A percentile compares a stretch with the other conserved stretches of the same genome.
Conservation (phyloP, 2,329 filamentous ascomycete species). For the Apiospora saccharicola region DNA sequence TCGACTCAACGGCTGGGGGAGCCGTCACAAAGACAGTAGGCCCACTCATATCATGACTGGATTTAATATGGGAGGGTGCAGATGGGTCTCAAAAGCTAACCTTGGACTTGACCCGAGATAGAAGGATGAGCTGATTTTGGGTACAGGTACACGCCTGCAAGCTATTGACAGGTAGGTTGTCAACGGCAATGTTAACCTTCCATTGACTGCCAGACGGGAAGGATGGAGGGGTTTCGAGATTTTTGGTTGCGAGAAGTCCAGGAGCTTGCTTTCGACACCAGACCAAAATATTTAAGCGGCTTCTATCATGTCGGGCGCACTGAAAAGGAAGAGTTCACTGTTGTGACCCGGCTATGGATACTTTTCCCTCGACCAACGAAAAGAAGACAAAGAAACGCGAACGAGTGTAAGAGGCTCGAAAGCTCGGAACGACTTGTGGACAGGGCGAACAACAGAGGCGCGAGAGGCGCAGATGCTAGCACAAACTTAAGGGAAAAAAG, state of each 20-base stretch:
- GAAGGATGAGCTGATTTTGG: constrained; percentile 11
- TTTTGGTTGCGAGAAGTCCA: not conserved
- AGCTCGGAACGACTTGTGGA: constrained; percentile 21
- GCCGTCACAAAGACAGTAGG: constrained; percentile 48
- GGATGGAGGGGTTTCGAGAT: constrained; percentile 10
- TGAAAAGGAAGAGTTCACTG: not conserved
- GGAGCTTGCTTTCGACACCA: constrained; percentile 11
- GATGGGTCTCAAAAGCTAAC: constrained; percentile 18
- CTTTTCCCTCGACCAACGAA: not conserved
- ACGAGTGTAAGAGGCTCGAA: constrained; percentile 21
- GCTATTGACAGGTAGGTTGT: constrained; percentile 20
- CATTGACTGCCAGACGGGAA: constrained; percentile 19
- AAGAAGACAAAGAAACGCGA: constrained; percentile 20
- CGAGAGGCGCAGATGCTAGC: constrained; percentile 20
- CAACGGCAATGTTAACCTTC: constrained; percentile 20
- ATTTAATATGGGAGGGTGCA: constrained; percentile 19
- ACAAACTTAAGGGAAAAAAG: constrained; percentile 15
- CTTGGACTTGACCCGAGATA: constrained; percentile 20
- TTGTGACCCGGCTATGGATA: not conserved
- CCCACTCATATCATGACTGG: constrained; percentile 53
- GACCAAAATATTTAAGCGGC: constrained; percentile 14
- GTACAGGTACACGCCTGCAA: constrained; percentile 1
- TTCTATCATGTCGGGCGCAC: not conserved
- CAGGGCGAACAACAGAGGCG: constrained; percentile 20
- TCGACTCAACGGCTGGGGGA: constrained; percentile 49